phyloP scores from a whole-genome alignment of 768 basidiomycete species.

The Calvatia gigantea region DNA sequence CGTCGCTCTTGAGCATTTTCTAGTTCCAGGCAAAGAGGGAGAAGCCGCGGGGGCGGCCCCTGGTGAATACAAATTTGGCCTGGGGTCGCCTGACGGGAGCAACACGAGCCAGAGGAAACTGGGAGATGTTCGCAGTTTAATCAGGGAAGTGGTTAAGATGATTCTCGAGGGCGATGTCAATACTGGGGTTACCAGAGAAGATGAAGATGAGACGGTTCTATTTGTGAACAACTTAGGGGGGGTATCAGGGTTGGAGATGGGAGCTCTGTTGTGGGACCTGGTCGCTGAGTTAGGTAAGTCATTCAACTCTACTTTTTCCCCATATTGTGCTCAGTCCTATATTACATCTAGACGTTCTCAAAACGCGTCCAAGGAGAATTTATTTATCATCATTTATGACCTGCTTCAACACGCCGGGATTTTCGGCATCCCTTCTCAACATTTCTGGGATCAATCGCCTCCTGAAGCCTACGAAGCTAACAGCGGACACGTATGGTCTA shows the following conservation, averaged over 20 bases:
- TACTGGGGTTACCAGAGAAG: slow-evolving; percentile 1
- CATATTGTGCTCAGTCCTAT: too few species aligned
- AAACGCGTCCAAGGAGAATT: slow-evolving; percentile 36
- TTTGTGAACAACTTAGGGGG: slow-evolving; percentile 59
- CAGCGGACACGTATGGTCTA: slow-evolving; percentile 25
- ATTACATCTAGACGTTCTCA: slow-evolving; percentile 21
- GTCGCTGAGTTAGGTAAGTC: slow-evolving; percentile 39
- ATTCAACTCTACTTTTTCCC: background rate
- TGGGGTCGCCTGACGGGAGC: slow-evolving; percentile 57
- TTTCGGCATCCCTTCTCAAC: slow-evolving; percentile 51
- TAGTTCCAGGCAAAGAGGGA: slow-evolving; percentile 45
- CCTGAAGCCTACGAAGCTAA: slow-evolving; percentile 5
- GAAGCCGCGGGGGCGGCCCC: slow-evolving; percentile 17
- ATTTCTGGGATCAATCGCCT: slow-evolving; percentile 27
- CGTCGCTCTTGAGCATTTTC: slow-evolving; percentile 51
- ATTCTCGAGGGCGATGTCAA: slow-evolving; percentile 26
- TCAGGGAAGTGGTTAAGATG: slow-evolving; percentile 38
- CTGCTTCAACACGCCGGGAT: slow-evolving; percentile 57
- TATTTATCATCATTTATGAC: slow-evolving; percentile 54
- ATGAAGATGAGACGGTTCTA: slow-evolving; percentile 42
- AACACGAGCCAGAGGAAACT: slow-evolving; percentile 32
- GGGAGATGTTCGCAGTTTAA: slow-evolving; percentile 27
- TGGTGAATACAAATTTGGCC: slow-evolving; percentile 42
- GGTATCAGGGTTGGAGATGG: slow-evolving; percentile 48
- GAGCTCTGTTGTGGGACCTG: slow-evolving; percentile 43